Base-by-base conservation (phyloP, 2,329 filamentous ascomycete species). In the Xylaria sp. region DNA sequence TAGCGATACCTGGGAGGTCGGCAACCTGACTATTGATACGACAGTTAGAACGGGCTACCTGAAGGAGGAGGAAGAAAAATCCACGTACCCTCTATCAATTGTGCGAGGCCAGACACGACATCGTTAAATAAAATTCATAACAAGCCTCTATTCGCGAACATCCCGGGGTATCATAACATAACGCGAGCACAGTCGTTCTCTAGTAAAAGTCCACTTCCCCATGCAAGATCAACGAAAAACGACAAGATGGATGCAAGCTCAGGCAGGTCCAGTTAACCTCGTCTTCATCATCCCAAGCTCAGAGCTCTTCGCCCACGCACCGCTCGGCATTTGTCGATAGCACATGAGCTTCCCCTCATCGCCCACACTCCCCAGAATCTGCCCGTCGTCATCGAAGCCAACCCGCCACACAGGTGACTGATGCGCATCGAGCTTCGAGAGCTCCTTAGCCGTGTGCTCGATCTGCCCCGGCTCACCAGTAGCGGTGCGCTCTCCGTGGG, bases 401-500 rank as follows among this genome's bases (percentile, higher is more conserved):
- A 94, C 89, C 25, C 91, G 84, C 92, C 92, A 95, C 1, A 94
- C 91, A 1, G 91, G 91, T 20, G 89, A 90, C 59, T 89, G 87
- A 76, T 92, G 89, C 62, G 86, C 88, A 59, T 90, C 88, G 9
- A 94, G 85, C 75, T 87, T 88, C 9, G 90, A 91, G 0, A 92
- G 85, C 73, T 93, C 87, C 71, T 85, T 87, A 23, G 84, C 84
- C 0, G 84, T 82, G 77, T 94, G 92, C 68, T 83, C 84, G 28
- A 94, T 84, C 74, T 92, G 89, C 0, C 91, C 91, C 3, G 89
- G 88, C 71, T 88, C 83, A 31, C 87, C 87, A 5, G 87, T 85
- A 23, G 83, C 84, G 67, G 86, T 84, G 39, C 87, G 81, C 68
- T 87, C 86, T 6, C 82, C 83, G 12, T 81, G 79, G 3, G 80